A percentile compares a stretch with the other conserved stretches of the same genome.
These are phyloP conservation scores for Aspergillus sp. DNA, from an alignment of 2,329 filamentous ascomycete species.

Conservation along the genomic window DNA sequence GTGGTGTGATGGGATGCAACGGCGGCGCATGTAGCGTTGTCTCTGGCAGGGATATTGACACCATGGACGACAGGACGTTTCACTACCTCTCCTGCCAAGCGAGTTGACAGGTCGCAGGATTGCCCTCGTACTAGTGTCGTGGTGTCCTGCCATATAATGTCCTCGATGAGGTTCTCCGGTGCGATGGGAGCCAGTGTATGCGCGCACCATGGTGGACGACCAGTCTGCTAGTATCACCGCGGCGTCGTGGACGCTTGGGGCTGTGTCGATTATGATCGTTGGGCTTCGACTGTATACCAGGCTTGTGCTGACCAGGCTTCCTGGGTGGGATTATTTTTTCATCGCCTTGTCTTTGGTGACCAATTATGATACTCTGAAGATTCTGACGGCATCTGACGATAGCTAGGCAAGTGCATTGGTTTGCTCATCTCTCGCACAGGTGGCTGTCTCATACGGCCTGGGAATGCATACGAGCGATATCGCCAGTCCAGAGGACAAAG, in stretches of 20 bases:
- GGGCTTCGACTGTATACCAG: constrained; percentile 7
- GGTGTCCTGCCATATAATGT: not conserved
- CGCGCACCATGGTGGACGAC: not conserved
- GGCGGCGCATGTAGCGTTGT: too few relatives aligned
- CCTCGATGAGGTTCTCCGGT: not conserved
- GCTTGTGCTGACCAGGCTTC: not conserved
- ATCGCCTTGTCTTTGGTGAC: constrained; percentile 8
- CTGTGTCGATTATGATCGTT: constrained; percentile 4
- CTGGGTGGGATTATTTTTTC: constrained; percentile 15
- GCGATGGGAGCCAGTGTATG: not conserved
- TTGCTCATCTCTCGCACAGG: constrained; percentile 12
- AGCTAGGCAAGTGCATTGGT: constrained; percentile 11
- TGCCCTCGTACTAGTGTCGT: not conserved
- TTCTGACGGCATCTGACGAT: not conserved
- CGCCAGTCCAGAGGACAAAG: not conserved
- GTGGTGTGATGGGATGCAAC: not conserved
- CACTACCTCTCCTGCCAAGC: too few relatives aligned
- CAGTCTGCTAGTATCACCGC: constrained; percentile 2
- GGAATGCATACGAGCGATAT: constrained; percentile 16
- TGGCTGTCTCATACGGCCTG: constrained; percentile 17
- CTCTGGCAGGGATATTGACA: too few relatives aligned
- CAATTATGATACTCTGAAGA: too few relatives aligned
- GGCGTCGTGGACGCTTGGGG: constrained; percentile 6
- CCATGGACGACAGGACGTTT: too few relatives aligned
- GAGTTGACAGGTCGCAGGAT: too few relatives aligned